These are phyloP conservation scores for Stentor roeselii DNA, from an alignment of 73 alveolate genomes.

Conservation along the genomic window DNA sequence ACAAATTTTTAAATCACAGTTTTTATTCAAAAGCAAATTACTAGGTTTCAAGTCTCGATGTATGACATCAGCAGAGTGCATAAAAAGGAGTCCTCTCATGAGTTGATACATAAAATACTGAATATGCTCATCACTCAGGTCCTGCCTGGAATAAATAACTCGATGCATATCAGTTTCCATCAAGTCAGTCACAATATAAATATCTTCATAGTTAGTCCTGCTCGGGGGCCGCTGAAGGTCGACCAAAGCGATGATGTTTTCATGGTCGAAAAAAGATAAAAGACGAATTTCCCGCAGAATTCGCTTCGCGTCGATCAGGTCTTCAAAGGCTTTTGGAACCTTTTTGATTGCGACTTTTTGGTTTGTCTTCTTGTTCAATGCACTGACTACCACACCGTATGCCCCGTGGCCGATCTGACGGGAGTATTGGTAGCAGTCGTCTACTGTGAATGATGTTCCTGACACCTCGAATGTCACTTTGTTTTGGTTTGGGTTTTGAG, in stretches of 20 bases:
- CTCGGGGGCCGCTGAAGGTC: constrained; percentile 40
- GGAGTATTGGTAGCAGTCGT: not conserved
- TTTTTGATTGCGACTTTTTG: not conserved
- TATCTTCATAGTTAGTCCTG: constrained; percentile 53
- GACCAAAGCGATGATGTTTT: constrained; percentile 48
- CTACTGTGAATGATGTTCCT: constrained; percentile 1
- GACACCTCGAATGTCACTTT: not conserved
- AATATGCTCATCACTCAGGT: constrained; percentile 70
- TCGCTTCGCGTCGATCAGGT: constrained; percentile 78
- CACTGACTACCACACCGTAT: not conserved
- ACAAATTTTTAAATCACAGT: constrained; percentile 46
- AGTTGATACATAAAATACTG: constrained; percentile 68
- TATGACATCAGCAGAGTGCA: constrained; percentile 77
- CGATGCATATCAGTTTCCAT: constrained; percentile 77
- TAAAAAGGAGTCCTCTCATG: constrained; percentile 70
- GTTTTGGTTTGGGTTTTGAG: too few species aligned
- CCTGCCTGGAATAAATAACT: constrained; percentile 59
- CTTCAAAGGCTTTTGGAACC: constrained; percentile 41
- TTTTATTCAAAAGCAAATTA: constrained; percentile 34
- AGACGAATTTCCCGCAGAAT: constrained; percentile 83
- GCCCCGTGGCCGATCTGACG: not conserved
- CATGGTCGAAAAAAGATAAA: constrained; percentile 73
- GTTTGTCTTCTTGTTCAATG: not conserved
- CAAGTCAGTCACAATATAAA: constrained; percentile 67
- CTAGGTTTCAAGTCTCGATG: constrained; percentile 64